Percentiles rank a stretch among this genome's conserved stretches.
These are phyloP conservation scores for Persicaria tinctoria DNA, from an alignment of 148 eudicot species.

Conservation along the genomic window DNA sequence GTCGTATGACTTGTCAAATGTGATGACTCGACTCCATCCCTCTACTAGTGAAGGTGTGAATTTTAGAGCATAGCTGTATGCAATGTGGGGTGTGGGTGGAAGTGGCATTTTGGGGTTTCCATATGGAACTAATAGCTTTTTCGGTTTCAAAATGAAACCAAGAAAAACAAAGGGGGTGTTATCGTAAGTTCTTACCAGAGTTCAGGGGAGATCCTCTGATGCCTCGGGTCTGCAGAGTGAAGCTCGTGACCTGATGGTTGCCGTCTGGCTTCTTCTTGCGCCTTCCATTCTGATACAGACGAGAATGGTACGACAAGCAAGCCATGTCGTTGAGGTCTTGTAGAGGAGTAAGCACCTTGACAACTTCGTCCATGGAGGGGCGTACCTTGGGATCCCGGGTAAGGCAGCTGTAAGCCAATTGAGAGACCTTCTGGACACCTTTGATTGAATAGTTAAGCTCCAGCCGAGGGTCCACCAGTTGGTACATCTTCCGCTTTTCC, in stretches of 20 bases:
- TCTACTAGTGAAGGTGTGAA: too few species aligned
- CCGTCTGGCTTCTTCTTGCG: conserved; percentile 64
- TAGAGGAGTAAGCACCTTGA: conserved; percentile 58
- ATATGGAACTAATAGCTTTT: too few species aligned
- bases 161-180: not conserved
- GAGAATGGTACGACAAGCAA: conserved; percentile 54
- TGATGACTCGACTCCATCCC: not conserved
- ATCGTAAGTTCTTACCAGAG: conserved; percentile 27
- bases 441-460: conserved; percentile 83
- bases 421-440: conserved; percentile 80
- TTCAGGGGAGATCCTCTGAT: conserved; percentile 41
- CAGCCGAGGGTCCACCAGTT: conserved; percentile 78
- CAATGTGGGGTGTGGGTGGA: not conserved
- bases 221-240: conserved; percentile 36
- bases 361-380: conserved; percentile 82
- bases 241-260: conserved; percentile 27
- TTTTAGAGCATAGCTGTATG: not conserved
- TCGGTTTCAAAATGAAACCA: too few species aligned
- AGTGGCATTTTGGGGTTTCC: too few species aligned
- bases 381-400: conserved; percentile 78
- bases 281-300: conserved; percentile 58
- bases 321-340: conserved; percentile 81
- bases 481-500: conserved; percentile 69
- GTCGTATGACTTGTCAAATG: not conserved
- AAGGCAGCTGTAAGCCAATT: conserved; percentile 63